These are phyloP conservation scores for Aquilaria agallochum DNA, from an alignment of 441 rosid species.

Conservation along the genomic window DNA sequence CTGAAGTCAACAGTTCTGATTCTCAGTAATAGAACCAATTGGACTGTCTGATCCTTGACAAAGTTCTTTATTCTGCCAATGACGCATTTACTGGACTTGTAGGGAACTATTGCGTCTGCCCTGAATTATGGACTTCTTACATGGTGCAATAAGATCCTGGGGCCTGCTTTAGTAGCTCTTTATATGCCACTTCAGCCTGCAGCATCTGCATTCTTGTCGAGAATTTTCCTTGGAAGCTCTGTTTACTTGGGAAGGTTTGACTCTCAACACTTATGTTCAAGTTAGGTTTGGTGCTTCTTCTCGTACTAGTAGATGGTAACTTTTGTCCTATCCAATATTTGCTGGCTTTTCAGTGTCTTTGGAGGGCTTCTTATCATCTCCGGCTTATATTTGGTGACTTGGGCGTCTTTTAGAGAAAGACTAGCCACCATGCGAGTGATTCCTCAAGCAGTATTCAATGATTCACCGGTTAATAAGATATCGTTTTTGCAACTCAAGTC, in stretches of 20 bases:
- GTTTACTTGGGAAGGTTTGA: constrained; percentile 89
- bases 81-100: constrained; percentile 10
- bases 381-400: constrained; percentile 88
- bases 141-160: constrained; percentile 95
- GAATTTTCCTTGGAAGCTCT: constrained; percentile 87
- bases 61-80: neutral
- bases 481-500: constrained; percentile 30
- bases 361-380: constrained; percentile 85
- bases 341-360: constrained; percentile 34
- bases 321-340: too few species aligned
- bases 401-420: constrained; percentile 79
- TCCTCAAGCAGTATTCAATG: constrained; percentile 43
- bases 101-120: constrained; percentile 92
- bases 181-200: constrained; percentile 98
- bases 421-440: constrained; percentile 26
- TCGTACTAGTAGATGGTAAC: neutral
- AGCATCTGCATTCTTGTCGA: constrained; percentile 80
- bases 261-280: constrained; percentile 4
- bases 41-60: too few species aligned
- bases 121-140: constrained; percentile 83
- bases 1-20: too few species aligned
- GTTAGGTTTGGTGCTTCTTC: constrained; percentile 1
- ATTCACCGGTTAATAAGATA: constrained; percentile 36
- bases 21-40: too few species aligned
- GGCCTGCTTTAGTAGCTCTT: constrained; percentile 94